A percentile compares a stretch with the other conserved stretches of the same genome.
These are phyloP conservation scores for Cardiospermum halicacabum DNA, from an alignment of 345 rosid species.

Conservation along the genomic window DNA sequence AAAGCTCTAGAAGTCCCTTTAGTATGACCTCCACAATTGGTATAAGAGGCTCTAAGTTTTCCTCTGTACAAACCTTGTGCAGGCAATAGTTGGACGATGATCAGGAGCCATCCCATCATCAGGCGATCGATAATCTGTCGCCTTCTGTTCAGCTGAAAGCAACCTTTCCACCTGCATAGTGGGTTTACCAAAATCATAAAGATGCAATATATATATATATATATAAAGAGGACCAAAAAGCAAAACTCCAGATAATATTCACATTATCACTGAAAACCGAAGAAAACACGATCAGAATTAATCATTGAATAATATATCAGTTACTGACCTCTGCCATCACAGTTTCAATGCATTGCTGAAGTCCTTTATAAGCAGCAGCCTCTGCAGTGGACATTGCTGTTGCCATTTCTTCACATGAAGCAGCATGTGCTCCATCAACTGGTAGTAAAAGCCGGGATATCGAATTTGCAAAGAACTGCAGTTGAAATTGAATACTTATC, in stretches of 20 bases:
- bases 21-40: background rate
- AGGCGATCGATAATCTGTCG: conserved; percentile 86
- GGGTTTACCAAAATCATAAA: conserved; percentile 12
- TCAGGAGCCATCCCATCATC: conserved; percentile 94
- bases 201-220: conserved; percentile 1
- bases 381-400: conserved; percentile 98
- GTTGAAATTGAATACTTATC: conserved; percentile 17
- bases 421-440: conserved; percentile 98
- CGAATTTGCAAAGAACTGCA: conserved; percentile 90
- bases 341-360: conserved; percentile 98
- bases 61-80: conserved; percentile 61
- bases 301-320: conserved; percentile 7
- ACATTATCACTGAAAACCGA: conserved; percentile 1
- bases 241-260: background rate
- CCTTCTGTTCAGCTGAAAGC: conserved; percentile 89
- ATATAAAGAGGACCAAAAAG: background rate
- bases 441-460: conserved; percentile 94
- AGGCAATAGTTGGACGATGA: conserved; percentile 97
- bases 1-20: conserved; percentile 3
- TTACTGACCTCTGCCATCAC: conserved; percentile 94
- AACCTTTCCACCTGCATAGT: conserved; percentile 73
- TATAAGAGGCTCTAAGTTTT: conserved; percentile 3
- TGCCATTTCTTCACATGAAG: conserved; percentile 99
- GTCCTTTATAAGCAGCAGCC: conserved; percentile 97
- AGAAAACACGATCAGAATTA: background rate